Evolutionary conservation across 768 basidiomycete genomes (phyloP), one percentile per base, ranked within the genome.

Genomic region (Lentinula raphanica): DNA sequence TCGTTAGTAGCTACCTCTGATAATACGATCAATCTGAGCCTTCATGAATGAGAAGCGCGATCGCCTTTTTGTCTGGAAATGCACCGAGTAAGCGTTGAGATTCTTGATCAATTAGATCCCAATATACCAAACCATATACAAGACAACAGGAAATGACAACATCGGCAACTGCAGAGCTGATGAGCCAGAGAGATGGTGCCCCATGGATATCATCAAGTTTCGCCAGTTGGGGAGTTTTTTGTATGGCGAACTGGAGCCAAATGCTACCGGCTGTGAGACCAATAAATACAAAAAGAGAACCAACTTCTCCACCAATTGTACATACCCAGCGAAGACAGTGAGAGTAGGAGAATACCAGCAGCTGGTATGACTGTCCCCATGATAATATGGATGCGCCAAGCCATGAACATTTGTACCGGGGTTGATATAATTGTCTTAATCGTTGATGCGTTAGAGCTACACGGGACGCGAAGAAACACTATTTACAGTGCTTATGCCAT

Each of bases 401-500:
- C 58, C 49, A 58, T 50, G 49, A 51, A 58, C 8, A 58, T 58
- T 19, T 58, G 58, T 13, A 58, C 58, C 29, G 58, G 58, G 13
- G 58, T 58, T 8, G 58, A 58, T 12, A 58, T 58, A 12, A 58
- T 38, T 53, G 51, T 36, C 58, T 58, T 28, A 2, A 5, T n/a
- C n/a, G 11, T 25, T 9, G 29, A 28, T 32, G 23, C n/a, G 27
- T 53, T 38, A 53, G 36, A 39, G 23, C 25, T 25, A 49, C 15
- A 13, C 7, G 13, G 25, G 7, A 19, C 3, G 9, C 23, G 9
- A 36, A 15, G 8, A 17, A 38, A 15, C 13, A 38, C 21, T 13
- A 39, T 27, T 50, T 25, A 56, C 54, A 31, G 54, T 56, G 4
- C 31, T 21, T 11, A 56, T n/a, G 3, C 42, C 54, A 46, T 56